Conservation (phyloP, 164 flowering plant species). For the Sedum album region DNA sequence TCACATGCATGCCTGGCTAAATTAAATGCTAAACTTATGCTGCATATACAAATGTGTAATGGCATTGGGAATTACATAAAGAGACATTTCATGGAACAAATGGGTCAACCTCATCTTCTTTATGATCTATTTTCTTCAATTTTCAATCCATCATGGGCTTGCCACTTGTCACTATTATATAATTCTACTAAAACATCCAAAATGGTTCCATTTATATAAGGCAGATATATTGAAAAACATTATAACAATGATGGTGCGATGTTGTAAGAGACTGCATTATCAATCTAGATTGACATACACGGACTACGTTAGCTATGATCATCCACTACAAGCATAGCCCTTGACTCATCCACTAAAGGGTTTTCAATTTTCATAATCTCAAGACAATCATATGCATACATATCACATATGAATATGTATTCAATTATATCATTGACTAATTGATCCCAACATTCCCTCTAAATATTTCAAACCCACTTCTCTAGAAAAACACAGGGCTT, state of each 20-base stretch:
- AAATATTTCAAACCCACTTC: conserved; percentile 8
- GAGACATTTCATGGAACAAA: conserved; percentile 23
- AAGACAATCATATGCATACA: neutral
- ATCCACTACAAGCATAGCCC: conserved; percentile 19
- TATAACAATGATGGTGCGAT: neutral
- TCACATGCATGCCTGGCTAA: conserved; percentile 13
- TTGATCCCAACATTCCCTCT: conserved; percentile 1
- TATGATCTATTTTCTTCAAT: conserved; percentile 23
- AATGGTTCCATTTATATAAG: neutral
- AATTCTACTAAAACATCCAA: neutral
- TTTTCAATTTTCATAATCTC: neutral
- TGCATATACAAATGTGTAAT: conserved; percentile 10
- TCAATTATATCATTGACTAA: neutral
- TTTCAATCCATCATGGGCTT: conserved; percentile 21
- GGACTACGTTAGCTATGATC: neutral
- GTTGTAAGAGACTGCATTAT: conserved; percentile 2
- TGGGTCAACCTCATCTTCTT: conserved; percentile 33
- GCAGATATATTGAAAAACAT: neutral
- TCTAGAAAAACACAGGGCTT: neutral
- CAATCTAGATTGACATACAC: conserved; percentile 12
- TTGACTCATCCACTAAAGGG: conserved; percentile 56
- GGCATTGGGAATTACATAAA: conserved; percentile 51
- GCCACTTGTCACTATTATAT: conserved; percentile 21
- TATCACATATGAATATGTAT: neutral
- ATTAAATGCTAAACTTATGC: neutral